Evolutionary conservation across 495 filamentous ascomycete species (phyloP).

Genomic region (Tuber brumale): DNA sequence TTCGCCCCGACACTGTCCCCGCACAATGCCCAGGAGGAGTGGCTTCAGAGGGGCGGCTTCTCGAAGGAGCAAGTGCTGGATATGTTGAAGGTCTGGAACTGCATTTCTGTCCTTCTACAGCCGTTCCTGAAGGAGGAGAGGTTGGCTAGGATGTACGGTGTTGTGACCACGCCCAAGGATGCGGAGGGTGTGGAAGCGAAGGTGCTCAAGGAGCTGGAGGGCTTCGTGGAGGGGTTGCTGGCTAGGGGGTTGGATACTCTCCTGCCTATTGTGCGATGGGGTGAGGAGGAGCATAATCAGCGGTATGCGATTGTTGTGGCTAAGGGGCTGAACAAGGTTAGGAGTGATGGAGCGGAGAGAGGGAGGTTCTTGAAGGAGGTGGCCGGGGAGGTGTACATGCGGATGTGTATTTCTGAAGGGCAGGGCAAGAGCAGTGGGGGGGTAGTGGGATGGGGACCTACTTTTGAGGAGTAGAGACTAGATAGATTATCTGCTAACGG

Average conservation of each 20-base stretch:
- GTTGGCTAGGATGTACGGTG: conserved; percentile 19
- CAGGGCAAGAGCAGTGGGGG: background rate
- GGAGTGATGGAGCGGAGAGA: conserved; percentile 10
- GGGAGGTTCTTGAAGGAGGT: conserved; percentile 21
- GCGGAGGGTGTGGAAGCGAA: background rate
- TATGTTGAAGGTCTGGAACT: conserved; percentile 35
- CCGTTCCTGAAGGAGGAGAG: conserved; percentile 24
- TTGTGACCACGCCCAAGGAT: conserved; percentile 9
- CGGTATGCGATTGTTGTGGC: conserved; percentile 23
- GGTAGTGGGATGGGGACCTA: conserved; percentile 20
- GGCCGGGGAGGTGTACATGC: conserved; percentile 18
- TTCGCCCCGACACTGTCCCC: background rate
- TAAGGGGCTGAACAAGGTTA: conserved; percentile 15
- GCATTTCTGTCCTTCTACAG: conserved; percentile 30
- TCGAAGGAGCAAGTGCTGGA: conserved; percentile 18
- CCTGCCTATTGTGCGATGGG: conserved; percentile 22
- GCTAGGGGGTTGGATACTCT: conserved; percentile 18
- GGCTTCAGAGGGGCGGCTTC: conserved; percentile 17
- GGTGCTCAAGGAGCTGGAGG: background rate
- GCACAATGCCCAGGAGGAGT: conserved; percentile 5
- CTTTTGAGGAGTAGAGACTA: conserved; percentile 22
- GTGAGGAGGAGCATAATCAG: conserved; percentile 20
- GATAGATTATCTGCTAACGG: background rate
- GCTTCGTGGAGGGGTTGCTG: background rate
- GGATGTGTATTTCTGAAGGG: conserved; percentile 9